phyloP scores from a whole-genome alignment of 257 asterid genomes.

The Lycium ferocissimum region DNA sequence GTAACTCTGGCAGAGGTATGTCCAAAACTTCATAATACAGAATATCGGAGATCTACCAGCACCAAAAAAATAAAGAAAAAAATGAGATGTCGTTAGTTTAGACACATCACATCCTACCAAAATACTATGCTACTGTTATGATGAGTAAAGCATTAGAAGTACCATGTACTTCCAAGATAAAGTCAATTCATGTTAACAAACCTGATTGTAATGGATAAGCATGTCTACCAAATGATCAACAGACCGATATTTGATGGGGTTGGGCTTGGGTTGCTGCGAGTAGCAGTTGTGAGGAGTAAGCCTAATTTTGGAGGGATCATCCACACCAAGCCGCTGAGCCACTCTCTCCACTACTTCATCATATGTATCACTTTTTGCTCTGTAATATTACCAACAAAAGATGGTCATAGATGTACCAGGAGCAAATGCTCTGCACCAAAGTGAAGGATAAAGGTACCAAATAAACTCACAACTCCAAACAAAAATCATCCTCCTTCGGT shows the following conservation, averaged over 20 bases:
- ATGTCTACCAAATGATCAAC: slow-evolving; percentile 87
- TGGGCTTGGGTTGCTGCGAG: slow-evolving; percentile 98
- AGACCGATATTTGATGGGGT: slow-evolving; percentile 81
- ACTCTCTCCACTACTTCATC: slow-evolving; percentile 96
- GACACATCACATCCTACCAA: slow-evolving; percentile 20
- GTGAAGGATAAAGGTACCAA: slow-evolving; percentile 26
- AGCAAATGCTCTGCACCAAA: slow-evolving; percentile 29
- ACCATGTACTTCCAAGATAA: not conserved
- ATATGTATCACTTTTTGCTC: slow-evolving; percentile 90
- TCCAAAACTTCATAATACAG: slow-evolving; percentile 95
- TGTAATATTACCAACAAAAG: slow-evolving; percentile 41
- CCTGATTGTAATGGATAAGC: slow-evolving; percentile 99
- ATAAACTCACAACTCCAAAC: slow-evolving; percentile 85
- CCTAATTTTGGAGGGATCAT: slow-evolving; percentile 91
- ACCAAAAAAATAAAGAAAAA: slow-evolving; percentile 29
- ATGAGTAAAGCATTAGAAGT: slow-evolving; percentile 9
- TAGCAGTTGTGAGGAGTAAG: slow-evolving; percentile 99
- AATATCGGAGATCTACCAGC: slow-evolving; percentile 79
- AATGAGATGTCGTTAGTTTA: slow-evolving; percentile 30
- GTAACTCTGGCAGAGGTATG: slow-evolving; percentile 97
- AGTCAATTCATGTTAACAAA: slow-evolving; percentile 34
- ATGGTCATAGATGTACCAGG: slow-evolving; percentile 34
- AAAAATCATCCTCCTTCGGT: slow-evolving; percentile 94
- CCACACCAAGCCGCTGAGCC: slow-evolving; percentile 82
- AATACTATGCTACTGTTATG: not conserved